Evolutionary conservation across 2,329 filamentous ascomycete species (phyloP), one percentile per base, ranked within the genome.

Genomic region (Alternaria metachromatica): DNA sequence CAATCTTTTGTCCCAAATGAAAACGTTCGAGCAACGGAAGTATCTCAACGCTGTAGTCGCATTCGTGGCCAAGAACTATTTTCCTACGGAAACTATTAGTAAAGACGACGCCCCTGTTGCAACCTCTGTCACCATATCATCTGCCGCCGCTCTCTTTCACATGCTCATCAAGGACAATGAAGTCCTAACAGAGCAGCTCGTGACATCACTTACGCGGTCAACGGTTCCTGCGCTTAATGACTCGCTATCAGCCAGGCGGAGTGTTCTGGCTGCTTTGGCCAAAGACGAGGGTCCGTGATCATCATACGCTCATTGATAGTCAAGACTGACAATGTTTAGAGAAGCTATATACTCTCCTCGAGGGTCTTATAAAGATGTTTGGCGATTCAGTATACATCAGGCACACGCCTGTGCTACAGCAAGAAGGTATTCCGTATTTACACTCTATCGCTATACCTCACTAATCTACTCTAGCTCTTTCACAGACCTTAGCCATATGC

Each of bases 341-440:
- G 28, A 85, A 84, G 20, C 80, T 93, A 3, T 81, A 84, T 6
- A 82, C 77, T 0, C 82, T 92, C 37, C 77, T 95, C 60, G 88
- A 94, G 72, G 92, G 89, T 73, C 87, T 86, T 53, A 82, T 97
- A 53, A 84, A 83, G 43, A 87, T 91, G 53, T 97, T 98, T 78
- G 92, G 93, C 1, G 94, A 97, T 72, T 88, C 91, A 54, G 83
- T 98, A 11, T 97, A 94, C 73, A 93, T 98, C 70, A 92, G 89
- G 62, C 94, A 98, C 79, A 88, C 91, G 0, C 90, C 94, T 6
- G 87, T 92, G n/a, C 76, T 96, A 43, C 92, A 94, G 73, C 96
- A 99, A 85, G 93, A 98, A 86, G 91, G 93, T 92, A 81, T 48
- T 61, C 25, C 7, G n/a, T 12, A 25, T 20, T 20, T 20, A 3